Evolutionary conservation across 768 basidiomycete species (phyloP), one percentile per base, ranked within the genome.

Genomic region (Phlebiopsis flavidoalba): DNA sequence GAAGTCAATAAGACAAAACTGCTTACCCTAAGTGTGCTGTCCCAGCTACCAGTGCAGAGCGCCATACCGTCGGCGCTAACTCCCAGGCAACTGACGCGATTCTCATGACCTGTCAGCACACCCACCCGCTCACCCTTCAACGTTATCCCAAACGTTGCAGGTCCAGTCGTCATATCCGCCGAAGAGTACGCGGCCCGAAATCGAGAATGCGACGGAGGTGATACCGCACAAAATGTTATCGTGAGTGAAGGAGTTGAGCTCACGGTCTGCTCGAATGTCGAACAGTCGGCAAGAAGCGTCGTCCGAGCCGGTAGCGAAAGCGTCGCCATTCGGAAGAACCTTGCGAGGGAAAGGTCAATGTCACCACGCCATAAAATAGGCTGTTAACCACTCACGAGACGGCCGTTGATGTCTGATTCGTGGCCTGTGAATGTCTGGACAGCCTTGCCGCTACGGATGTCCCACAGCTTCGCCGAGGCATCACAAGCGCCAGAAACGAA

Each of bases 131-230:
- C 96, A 58, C 97, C 97, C 75, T 96, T 97, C 70, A 99, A 81
- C 31, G 95, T 98, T n/a, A 73, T 99, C 96, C 96, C 96, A 99
- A 55, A 98, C 96, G 72, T 99, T 99, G 80, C 94, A 95, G 66
- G 97, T 98, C 92, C 97, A 98, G 72, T 99, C 96, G 74, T 99
- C 96, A 72, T 99, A 99, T 46, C 96, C 96, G 65, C 97, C 96
- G 66, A 99, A 99, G 43, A 99, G 81, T 67, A 99, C 93, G 61
- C 96, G 91, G 40, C 96, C 96, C 26, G 95, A 98, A 66, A 93
- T 92, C 4, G 96, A 98, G 80, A 99, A 99, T 14, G 95, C 96
- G 66, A 99, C 97, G 4, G 95, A 98, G 14, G 96, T 99, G 75
- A 99, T 97, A 64, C 97, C 96, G 70, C 96, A 98, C 15, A 98